Conservation (phyloP, 2,329 filamentous ascomycete genomes). For the Trichoderma brevicompactum region DNA sequence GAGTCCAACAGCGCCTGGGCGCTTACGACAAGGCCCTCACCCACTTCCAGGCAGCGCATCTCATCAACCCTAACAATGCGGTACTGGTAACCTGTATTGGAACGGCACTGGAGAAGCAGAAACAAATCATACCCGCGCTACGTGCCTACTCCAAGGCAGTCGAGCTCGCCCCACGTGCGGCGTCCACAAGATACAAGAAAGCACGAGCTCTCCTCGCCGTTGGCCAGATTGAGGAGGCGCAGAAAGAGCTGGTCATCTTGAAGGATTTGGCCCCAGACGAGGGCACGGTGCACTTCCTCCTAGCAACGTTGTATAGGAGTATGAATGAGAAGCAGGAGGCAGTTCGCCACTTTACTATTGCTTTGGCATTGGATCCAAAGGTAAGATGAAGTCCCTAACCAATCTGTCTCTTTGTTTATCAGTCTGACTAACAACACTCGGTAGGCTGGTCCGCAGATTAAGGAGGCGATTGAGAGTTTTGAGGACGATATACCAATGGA, state of each 20-base stretch:
- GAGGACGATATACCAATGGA: constrained; percentile 78
- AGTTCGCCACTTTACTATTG: constrained; percentile 93
- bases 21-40: constrained; percentile 89
- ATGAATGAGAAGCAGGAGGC: constrained; percentile 75
- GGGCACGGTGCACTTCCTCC: constrained; percentile 91
- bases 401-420: background rate
- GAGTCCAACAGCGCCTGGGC: constrained; percentile 86
- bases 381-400: constrained; percentile 54
- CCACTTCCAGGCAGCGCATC: constrained; percentile 85
- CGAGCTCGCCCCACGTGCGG: constrained; percentile 77
- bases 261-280: constrained; percentile 93
- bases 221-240: constrained; percentile 69
- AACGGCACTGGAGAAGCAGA: constrained; percentile 84
- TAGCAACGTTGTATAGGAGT: constrained; percentile 80
- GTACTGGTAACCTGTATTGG: constrained; percentile 93
- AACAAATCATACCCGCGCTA: constrained; percentile 77
- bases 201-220: constrained; percentile 83
- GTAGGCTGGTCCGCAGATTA: constrained; percentile 90
- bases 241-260: constrained; percentile 82
- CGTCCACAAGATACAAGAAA: constrained; percentile 90
- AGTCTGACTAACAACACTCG: background rate
- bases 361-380: constrained; percentile 94
- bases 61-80: constrained; percentile 92
- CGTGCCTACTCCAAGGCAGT: constrained; percentile 82
- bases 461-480: constrained; percentile 92